These are phyloP conservation scores for Kalmusia sp. DNA, from an alignment of 2,329 filamentous ascomycete species.

Conservation along the genomic window DNA sequence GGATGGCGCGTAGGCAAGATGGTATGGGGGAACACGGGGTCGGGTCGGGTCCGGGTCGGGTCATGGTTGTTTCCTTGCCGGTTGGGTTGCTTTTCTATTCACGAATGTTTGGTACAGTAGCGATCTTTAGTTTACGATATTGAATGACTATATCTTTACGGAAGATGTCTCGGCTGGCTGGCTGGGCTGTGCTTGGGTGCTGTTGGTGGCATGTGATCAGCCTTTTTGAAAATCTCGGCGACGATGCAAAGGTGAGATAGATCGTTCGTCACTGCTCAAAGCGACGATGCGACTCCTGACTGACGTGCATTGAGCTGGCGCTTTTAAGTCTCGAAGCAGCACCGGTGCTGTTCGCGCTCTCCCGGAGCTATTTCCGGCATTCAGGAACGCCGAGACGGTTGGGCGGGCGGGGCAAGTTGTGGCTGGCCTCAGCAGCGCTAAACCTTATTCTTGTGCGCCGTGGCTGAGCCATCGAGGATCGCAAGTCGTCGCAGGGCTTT, in stretches of 20 bases:
- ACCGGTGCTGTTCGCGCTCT: neutral
- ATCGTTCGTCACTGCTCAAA: too few relatives aligned
- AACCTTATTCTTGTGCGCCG: too few relatives aligned
- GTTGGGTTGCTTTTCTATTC: constrained; percentile 24
- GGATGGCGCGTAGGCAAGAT: constrained; percentile 1
- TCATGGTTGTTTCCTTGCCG: constrained; percentile 12
- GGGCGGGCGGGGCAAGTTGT: neutral
- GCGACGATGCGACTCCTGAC: too few relatives aligned
- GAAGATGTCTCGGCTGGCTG: neutral
- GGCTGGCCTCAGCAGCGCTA: neutral
- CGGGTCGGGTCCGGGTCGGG: too few relatives aligned
- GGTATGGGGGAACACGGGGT: constrained; percentile 5
- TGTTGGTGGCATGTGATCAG: neutral
- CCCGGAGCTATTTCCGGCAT: neutral
- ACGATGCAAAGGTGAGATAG: too few relatives aligned
- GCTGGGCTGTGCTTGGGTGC: neutral
- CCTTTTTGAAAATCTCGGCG: neutral
- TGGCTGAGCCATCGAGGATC: neutral
- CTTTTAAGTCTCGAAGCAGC: neutral
- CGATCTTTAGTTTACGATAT: constrained; percentile 37
- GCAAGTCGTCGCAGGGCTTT: neutral
- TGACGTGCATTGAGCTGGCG: neutral
- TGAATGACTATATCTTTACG: constrained; percentile 28
- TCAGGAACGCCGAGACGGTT: too few relatives aligned
- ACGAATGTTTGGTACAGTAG: constrained; percentile 31